Percentiles rank a stretch among this genome's conserved stretches.
These are phyloP conservation scores for Ligustrum vulgare DNA, from an alignment of 257 asterid genomes.

Conservation along the genomic window DNA sequence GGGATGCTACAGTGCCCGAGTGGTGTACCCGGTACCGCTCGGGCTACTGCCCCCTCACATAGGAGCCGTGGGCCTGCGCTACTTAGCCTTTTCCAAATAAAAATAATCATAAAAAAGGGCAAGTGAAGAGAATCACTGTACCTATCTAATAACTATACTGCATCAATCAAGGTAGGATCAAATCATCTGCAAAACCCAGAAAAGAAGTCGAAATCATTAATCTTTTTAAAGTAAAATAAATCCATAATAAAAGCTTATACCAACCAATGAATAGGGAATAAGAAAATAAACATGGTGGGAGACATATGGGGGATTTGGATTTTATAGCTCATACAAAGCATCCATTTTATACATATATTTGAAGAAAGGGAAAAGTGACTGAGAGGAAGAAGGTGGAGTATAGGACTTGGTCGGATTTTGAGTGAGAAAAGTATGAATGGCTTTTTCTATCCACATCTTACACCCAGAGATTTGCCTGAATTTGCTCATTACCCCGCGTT, in stretches of 20 bases:
- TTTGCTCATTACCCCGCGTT: slow-evolving; percentile 29
- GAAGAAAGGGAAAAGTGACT: neutral
- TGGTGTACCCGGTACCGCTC: no score
- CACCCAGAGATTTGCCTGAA: slow-evolving; percentile 29
- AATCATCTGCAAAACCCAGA: neutral
- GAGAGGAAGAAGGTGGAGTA: neutral
- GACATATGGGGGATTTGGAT: neutral
- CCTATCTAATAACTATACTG: no score
- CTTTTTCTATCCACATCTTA: neutral
- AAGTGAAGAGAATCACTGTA: no score
- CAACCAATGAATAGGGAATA: neutral
- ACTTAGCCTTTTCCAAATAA: no score
- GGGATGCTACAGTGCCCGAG: no score
- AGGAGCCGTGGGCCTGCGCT: no score
- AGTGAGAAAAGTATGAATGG: neutral
- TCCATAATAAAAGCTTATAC: neutral
- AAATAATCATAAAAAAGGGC: no score
- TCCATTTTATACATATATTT: neutral
- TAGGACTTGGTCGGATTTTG: slow-evolving; percentile 4
- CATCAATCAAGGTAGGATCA: neutral
- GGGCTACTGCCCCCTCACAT: no score
- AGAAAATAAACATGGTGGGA: neutral
- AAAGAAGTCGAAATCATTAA: neutral
- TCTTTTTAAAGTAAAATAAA: neutral
- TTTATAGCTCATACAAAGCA: neutral